A percentile compares a stretch with the other conserved stretches of the same genome.
These are phyloP conservation scores for Fusarium torreyae DNA, from an alignment of 2,329 filamentous ascomycete species.

Conservation along the genomic window DNA sequence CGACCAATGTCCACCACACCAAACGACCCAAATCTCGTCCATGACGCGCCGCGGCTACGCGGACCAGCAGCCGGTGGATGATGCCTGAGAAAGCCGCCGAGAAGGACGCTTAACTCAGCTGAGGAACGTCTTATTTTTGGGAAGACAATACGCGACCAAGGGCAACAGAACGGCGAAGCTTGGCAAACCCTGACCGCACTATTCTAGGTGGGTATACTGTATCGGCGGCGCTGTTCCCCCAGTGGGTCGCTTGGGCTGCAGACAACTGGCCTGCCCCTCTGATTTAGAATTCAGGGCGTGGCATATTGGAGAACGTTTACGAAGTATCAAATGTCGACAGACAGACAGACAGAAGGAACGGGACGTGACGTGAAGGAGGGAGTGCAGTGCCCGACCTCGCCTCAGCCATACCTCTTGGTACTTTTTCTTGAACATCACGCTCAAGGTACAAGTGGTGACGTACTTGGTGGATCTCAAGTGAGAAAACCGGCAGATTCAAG, in stretches of 20 bases:
- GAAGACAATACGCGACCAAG: constrained; percentile 29
- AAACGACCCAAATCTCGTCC: constrained; percentile 38
- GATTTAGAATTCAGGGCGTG: constrained; percentile 46
- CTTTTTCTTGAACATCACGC: constrained; percentile 14
- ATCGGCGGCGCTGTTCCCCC: constrained; percentile 38
- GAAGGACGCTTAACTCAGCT: constrained; percentile 48
- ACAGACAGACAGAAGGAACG: constrained; percentile 20
- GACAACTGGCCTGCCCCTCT: constrained; percentile 39
- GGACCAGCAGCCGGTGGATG: constrained; percentile 39
- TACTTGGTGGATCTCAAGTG: constrained; percentile 37
- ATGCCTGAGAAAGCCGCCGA: constrained; percentile 41
- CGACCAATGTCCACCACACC: constrained; percentile 32
- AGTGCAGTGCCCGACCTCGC: constrained; percentile 16
- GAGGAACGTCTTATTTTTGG: constrained; percentile 41
- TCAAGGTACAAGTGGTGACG: constrained; percentile 34
- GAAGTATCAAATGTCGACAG: constrained; percentile 41
- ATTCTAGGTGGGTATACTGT: constrained; percentile 39
- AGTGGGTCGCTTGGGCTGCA: constrained; percentile 43
- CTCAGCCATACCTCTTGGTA: constrained; percentile 26
- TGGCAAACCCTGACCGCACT: constrained; percentile 46
- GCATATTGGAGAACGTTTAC: constrained; percentile 42
- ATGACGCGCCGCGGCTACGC: constrained; percentile 38
- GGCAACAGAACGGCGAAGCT: constrained; percentile 39
- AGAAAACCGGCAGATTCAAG: constrained; percentile 30
- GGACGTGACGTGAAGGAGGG: constrained; percentile 26